Percentiles rank a stretch among this genome's conserved stretches.
Conservation (phyloP, 345 rosid genomes). For the Camelina sativa region DNA sequence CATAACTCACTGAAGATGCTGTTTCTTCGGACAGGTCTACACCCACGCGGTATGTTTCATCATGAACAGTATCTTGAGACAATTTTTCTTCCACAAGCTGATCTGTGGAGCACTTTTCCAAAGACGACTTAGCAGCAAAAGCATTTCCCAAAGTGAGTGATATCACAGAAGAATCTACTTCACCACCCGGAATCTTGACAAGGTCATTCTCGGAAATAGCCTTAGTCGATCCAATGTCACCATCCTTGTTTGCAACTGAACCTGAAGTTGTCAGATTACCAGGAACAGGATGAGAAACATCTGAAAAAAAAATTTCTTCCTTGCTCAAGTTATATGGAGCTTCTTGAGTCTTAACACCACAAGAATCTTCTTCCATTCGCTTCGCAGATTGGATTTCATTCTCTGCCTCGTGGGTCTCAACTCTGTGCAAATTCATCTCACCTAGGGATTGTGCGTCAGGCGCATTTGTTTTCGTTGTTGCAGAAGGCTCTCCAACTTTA, state of each 20-base stretch:
- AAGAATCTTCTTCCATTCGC: slow-evolving; percentile 24
- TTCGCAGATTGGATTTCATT: slow-evolving; percentile 21
- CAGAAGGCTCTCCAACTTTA: slow-evolving; percentile 50
- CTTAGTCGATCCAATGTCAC: slow-evolving; percentile 19
- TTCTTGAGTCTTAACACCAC: slow-evolving; percentile 25
- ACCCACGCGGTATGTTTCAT: slow-evolving; percentile 20
- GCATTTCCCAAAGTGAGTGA: slow-evolving; percentile 14
- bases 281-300: slow-evolving; percentile 28
- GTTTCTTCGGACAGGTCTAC: slow-evolving; percentile 12
- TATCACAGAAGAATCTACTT: slow-evolving; percentile 27
- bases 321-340: slow-evolving; percentile 23
- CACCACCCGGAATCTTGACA: slow-evolving; percentile 16
- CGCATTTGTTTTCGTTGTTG: slow-evolving; percentile 16
- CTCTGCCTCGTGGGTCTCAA: slow-evolving; percentile 21
- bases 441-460: slow-evolving; percentile 21
- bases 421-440: slow-evolving; percentile 19
- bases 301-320: slow-evolving; percentile 28
- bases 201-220: slow-evolving; percentile 26
- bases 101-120: slow-evolving; percentile 22
- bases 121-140: slow-evolving; percentile 11
- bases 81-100: slow-evolving; percentile 29
- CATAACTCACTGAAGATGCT: slow-evolving; percentile 13
- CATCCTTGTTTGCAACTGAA: slow-evolving; percentile 28
- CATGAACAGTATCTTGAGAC: slow-evolving; percentile 14
- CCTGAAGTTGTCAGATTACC: slow-evolving; percentile 27